Evolutionary conservation across 2,329 filamentous ascomycete species (phyloP).

Genomic region (Curvularia hawaiiensis): DNA sequence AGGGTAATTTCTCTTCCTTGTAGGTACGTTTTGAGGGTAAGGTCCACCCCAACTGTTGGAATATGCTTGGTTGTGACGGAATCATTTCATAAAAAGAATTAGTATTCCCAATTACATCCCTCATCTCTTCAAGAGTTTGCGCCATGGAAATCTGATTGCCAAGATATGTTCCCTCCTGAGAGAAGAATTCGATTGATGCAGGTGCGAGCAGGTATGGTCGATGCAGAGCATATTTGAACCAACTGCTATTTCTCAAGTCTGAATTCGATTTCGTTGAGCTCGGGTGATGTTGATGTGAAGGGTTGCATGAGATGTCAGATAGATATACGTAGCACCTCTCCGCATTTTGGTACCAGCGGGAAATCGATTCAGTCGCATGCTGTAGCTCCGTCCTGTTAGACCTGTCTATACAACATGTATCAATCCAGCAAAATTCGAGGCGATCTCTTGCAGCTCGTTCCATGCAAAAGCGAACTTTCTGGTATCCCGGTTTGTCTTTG

Average conservation of each 20-base stretch:
- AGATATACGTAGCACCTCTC: not conserved
- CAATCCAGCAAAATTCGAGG: not conserved
- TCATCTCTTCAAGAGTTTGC: not conserved
- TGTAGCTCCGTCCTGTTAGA: not conserved
- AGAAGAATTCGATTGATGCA: conserved; percentile 6
- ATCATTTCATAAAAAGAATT: not conserved
- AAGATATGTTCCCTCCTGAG: not conserved
- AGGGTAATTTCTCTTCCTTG: too few species aligned
- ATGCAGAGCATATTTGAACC: conserved; percentile 16
- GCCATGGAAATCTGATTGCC: not conserved
- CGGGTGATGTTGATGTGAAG: not conserved
- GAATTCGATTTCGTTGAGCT: not conserved
- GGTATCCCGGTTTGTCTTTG: not conserved
- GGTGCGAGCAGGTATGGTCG: conserved; percentile 22
- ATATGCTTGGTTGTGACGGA: not conserved
- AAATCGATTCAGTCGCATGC: not conserved
- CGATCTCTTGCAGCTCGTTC: not conserved
- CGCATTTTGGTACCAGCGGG: not conserved
- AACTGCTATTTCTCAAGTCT: not conserved
- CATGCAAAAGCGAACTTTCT: not conserved
- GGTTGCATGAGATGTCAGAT: conserved; percentile 1
- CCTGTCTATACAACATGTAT: not conserved
- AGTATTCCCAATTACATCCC: not conserved
- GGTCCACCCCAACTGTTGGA: not conserved
- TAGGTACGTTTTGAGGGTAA: not conserved